Base-by-base conservation (phyloP, 108 stramenopile species). In the Craspedostauros australis region DNA sequence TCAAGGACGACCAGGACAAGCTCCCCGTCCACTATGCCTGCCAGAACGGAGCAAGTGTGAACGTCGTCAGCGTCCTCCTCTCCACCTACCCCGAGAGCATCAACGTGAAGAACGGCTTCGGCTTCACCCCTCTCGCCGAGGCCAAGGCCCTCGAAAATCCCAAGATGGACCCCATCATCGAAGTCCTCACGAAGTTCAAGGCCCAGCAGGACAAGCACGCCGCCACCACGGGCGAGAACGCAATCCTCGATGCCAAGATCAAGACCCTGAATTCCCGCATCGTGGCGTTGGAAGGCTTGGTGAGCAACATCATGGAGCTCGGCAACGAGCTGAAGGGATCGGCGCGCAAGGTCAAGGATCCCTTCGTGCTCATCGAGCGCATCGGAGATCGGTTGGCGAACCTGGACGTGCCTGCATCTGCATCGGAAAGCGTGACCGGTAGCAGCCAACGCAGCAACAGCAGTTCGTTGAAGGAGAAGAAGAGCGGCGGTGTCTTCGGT, bases 1-100 rank as follows among this genome's bases (percentile, higher is more conserved):
- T 85, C 26, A 88, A 85, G 66, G 91, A 92, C 39, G 91, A 92
- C 50, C 85, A 87, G 62, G 85, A 88, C 51, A 92, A 92, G 55
- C 72, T 92, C 3, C 82, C 91, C 2, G 73, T 92, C 3, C 91
- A 92, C 54, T 86, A 92, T 51, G 91, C 91, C 0, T 88, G 86
- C 45, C 80, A 86, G 37, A 80, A 87, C 45, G 84, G 82, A 12
- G 66, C 76, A 27, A 72, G 64, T 21, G 69, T 77, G 15, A 72
- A 57, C 32, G 72, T 83, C 11, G 76, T 88, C 14, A 53, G 79
- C 34, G 60, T 80, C 0, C 64, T 92, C 34, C 56, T 92, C 26
- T 66, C 74, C 45, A 80, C 86, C 11, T 79, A 85, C 54, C 91
- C 91, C 7, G 91, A 88, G 51, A 72, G 73, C 30, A 84, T 92